phyloP scores from a whole-genome alignment of 495 filamentous ascomycete genomes.

The Durotheca rogersii region DNA sequence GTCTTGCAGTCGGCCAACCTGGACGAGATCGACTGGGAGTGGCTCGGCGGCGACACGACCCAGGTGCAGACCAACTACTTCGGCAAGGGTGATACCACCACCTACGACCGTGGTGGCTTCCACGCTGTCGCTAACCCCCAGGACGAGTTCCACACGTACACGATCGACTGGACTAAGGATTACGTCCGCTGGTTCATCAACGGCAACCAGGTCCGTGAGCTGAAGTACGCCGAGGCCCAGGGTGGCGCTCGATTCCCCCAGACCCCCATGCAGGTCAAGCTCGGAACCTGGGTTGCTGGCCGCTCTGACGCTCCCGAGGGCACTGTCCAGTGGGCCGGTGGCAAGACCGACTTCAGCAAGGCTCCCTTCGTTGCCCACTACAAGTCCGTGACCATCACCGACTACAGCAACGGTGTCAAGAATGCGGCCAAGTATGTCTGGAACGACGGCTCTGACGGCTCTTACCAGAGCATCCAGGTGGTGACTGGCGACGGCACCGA shows the following conservation, averaged over 20 bases:
- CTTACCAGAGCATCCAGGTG: constrained; percentile 75
- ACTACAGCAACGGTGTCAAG: constrained; percentile 80
- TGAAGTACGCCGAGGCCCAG: constrained; percentile 59
- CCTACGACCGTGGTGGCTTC: constrained; percentile 74
- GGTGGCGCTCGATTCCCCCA: constrained; percentile 77
- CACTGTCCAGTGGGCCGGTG: constrained; percentile 89
- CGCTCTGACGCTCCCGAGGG: constrained; percentile 64
- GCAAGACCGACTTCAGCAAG: constrained; percentile 68
- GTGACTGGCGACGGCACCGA: constrained; percentile 66
- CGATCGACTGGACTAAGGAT: constrained; percentile 77
- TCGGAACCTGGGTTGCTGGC: constrained; percentile 87
- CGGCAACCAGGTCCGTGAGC: constrained; percentile 65
- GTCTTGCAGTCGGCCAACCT: constrained; percentile 88
- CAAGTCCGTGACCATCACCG: constrained; percentile 73
- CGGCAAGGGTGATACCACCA: constrained; percentile 80
- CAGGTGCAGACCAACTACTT: constrained; percentile 91
- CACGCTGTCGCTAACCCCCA: constrained; percentile 62
- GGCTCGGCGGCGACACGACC: constrained; percentile 62
- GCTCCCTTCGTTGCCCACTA: constrained; percentile 85
- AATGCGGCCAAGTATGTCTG: constrained; percentile 77
- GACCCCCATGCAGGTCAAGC: constrained; percentile 82
- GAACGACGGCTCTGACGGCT: constrained; percentile 63
- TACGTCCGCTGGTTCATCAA: constrained; percentile 84
- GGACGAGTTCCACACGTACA: constrained; percentile 76
- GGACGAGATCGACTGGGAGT: constrained; percentile 96